Evolutionary conservation across 148 eudicot species (phyloP), one percentile per base, ranked within the genome.

Genomic region (Vaccinium myrtillus): DNA sequence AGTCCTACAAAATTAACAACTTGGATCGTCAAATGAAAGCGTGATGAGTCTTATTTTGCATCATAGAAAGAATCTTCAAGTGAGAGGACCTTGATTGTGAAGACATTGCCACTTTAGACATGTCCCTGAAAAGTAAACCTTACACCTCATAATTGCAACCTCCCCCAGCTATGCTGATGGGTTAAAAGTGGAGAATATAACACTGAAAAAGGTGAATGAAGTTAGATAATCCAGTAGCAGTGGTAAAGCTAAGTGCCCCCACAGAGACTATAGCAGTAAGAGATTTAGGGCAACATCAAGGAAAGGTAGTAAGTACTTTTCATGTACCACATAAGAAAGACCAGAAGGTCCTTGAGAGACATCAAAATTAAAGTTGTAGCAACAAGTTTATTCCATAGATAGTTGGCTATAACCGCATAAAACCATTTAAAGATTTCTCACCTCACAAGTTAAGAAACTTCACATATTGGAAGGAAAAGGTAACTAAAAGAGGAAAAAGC

Each of bases 241-340:
- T 74, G 70, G 39, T 74, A 61, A 80, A 69, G 61, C 83, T 25
- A 50, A 67, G 25, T 58, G 71, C 77, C 43, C 77, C 46, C 43
- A 23, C 51, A 82, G 46, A 30, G 49, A 71, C 67, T 48, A 39
- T 36, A 55, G 23, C 36, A 71, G 83, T 70, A 8, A 27, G 65
- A 76, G 81, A 46, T 83, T 87, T 84, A 83, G 81, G 88, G 86
- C 83, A 84, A 81, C 88, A 84, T 86, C 86, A 84, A 51, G 32
- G 49, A 77, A 71, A 83, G 65, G 78, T 15, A 43, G 67, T 70
- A 50, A 78, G 80, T 71, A 85, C 84, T 85, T 87, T 83, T 67
- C 46, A 16, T 76, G 84, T 84, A 85, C 87, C 85, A 85, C 78
- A 81, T 50, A 46, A 48, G 85, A 87, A 87, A 65, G 43, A 59